Conservation (phyloP, 2,329 filamentous ascomycete species). For the Phyllosticta citriasiana region DNA sequence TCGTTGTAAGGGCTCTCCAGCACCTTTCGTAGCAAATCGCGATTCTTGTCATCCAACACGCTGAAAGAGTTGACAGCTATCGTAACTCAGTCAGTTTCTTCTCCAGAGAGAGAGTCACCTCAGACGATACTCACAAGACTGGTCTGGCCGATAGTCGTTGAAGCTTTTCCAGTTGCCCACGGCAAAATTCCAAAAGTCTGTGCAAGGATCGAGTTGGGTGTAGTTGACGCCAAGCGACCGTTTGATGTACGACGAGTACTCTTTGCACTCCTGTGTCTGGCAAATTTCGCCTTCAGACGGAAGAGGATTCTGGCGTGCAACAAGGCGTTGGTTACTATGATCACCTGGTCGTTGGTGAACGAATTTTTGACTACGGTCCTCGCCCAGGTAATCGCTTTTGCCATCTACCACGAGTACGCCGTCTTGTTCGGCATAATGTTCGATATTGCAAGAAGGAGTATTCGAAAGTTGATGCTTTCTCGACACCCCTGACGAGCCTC, state of each 20-base stretch:
- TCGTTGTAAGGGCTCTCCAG: background rate
- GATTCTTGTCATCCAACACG: background rate
- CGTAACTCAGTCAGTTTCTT: background rate
- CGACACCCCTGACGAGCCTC: background rate
- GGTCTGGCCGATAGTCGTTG: conserved; percentile 57
- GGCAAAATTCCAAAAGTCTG: conserved; percentile 57
- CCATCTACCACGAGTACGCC: background rate
- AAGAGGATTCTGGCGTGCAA: background rate
- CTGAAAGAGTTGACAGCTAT: background rate
- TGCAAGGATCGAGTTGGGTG: conserved; percentile 55
- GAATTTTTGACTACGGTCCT: background rate
- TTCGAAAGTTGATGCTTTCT: background rate
- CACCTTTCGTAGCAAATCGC: background rate
- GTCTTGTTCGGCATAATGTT: background rate
- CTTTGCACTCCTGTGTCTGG: conserved; percentile 50
- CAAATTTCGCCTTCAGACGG: conserved; percentile 27
- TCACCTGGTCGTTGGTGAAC: background rate
- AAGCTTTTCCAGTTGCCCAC: conserved; percentile 57
- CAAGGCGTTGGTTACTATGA: background rate
- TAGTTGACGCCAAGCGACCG: conserved; percentile 54
- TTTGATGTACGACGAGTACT: conserved; percentile 52
- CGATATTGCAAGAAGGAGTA: background rate
- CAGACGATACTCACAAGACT: conserved; percentile 18
- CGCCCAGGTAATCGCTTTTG: background rate
- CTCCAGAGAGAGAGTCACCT: conserved; percentile 12